These are phyloP conservation scores for Ochromonadaceae sp. DNA, from an alignment of 352 stramenopile species.

Conservation along the genomic window DNA sequence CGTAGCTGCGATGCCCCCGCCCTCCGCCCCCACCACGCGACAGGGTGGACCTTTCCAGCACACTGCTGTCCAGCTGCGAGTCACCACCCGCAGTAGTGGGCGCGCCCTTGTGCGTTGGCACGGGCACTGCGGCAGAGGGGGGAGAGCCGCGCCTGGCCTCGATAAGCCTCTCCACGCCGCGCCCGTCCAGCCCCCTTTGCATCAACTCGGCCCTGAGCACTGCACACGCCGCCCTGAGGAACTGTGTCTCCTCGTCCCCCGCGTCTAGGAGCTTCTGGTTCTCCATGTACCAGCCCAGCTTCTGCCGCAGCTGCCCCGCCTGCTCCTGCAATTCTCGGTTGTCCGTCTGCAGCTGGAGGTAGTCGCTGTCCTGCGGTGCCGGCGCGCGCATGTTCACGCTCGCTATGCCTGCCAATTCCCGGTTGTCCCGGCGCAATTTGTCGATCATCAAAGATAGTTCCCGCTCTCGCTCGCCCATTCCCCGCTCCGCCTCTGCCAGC, in stretches of 20 bases:
- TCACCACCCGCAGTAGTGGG: too few relatives aligned
- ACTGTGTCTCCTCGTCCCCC: too few relatives aligned
- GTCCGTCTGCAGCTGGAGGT: not conserved
- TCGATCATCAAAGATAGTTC: not conserved
- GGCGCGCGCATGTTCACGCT: too few relatives aligned
- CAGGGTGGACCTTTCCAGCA: not conserved
- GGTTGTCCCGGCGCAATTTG: not conserved
- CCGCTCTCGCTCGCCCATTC: not conserved
- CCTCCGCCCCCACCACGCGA: too few relatives aligned
- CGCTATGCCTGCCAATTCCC: not conserved
- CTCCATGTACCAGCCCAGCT: constrained; percentile 7
- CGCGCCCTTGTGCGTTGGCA: too few relatives aligned
- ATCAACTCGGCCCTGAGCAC: too few relatives aligned
- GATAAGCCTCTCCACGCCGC: not conserved
- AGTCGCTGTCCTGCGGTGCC: not conserved
- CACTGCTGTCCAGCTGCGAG: not conserved
- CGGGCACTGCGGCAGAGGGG: too few relatives aligned
- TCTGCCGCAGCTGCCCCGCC: not conserved
- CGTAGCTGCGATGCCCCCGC: too few relatives aligned
- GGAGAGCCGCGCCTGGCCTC: too few relatives aligned
- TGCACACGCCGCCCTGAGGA: too few relatives aligned
- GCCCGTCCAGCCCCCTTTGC: too few relatives aligned
- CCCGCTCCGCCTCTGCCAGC: not conserved
- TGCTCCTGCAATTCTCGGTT: not conserved
- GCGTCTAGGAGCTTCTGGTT: not conserved